Conservation (phyloP, 2,329 filamentous ascomycete species). For the Xenosphaeropsis pyriputrescens region DNA sequence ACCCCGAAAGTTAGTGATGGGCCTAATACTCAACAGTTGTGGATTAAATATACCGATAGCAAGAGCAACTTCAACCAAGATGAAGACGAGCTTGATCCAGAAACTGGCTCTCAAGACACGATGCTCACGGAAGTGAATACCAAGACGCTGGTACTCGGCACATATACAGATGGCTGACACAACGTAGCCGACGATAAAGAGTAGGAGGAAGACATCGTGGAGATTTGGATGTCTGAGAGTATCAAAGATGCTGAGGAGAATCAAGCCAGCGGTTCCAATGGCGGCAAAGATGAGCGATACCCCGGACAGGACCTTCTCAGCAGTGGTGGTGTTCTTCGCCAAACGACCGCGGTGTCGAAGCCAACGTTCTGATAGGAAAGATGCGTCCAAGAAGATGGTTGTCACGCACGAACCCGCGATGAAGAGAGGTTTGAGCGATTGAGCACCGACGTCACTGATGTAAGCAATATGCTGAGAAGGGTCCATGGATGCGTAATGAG, state of each 20-base stretch:
- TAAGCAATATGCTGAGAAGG: slow-evolving; percentile 47
- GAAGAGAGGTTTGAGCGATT: slow-evolving; percentile 60
- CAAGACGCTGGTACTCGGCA: slow-evolving; percentile 77
- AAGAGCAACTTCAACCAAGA: slow-evolving; percentile 64
- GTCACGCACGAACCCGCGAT: slow-evolving; percentile 57
- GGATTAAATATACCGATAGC: slow-evolving; percentile 29
- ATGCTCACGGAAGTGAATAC: slow-evolving; percentile 64
- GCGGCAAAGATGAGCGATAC: slow-evolving; percentile 55
- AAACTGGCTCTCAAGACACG: slow-evolving; percentile 64
- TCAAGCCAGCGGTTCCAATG: slow-evolving; percentile 64
- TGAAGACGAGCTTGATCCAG: slow-evolving; percentile 75
- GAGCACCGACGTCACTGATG: slow-evolving; percentile 53
- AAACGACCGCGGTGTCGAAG: slow-evolving; percentile 71
- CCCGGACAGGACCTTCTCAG: slow-evolving; percentile 46
- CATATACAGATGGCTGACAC: slow-evolving; percentile 79
- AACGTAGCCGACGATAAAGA: slow-evolving; percentile 82
- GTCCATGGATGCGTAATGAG: slow-evolving; percentile 46
- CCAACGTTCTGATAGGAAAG: slow-evolving; percentile 72
- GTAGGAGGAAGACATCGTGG: slow-evolving; percentile 62
- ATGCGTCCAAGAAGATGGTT: slow-evolving; percentile 65
- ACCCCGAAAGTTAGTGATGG: slow-evolving; percentile 14
- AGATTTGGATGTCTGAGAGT: slow-evolving; percentile 49
- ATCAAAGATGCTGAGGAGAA: slow-evolving; percentile 76
- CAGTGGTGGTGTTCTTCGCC: slow-evolving; percentile 49
- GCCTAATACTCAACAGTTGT: not conserved